Percentiles rank a stretch among this genome's conserved stretches.
Evolutionary conservation across 2,329 filamentous ascomycete species (phyloP).

Genomic region (Plenodomus lindquistii): DNA sequence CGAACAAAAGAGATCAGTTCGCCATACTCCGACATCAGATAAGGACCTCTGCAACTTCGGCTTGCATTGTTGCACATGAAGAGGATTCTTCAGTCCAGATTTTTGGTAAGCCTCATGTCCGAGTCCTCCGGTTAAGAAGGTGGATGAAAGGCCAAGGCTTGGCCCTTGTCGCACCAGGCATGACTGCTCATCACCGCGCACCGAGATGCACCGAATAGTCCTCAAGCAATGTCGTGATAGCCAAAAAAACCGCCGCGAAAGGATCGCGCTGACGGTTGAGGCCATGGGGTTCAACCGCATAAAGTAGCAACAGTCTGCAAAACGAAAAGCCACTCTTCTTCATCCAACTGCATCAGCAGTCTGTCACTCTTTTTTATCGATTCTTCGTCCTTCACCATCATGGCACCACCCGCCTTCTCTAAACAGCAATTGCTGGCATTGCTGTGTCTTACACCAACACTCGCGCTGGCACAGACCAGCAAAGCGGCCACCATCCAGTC

Average conservation of each 20-base stretch:
- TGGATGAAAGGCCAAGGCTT: not conserved
- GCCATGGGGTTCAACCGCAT: not conserved
- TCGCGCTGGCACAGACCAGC: constrained; percentile 4
- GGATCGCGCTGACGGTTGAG: not conserved
- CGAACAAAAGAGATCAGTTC: not conserved
- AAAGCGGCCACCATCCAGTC: constrained; percentile 6
- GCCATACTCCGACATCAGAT: not conserved
- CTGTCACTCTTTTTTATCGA: not conserved
- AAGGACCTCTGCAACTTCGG: not conserved
- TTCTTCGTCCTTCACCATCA: not conserved
- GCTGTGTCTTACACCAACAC: not conserved
- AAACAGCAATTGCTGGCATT: not conserved
- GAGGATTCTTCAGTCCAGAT: too few relatives aligned
- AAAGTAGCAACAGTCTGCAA: not conserved
- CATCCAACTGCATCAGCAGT: not conserved
- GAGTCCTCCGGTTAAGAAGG: not conserved
- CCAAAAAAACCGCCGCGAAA: not conserved
- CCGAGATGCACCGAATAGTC: not conserved
- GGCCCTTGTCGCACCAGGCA: not conserved
- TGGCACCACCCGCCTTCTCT: not conserved
- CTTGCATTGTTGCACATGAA: too few relatives aligned
- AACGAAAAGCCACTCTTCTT: too few relatives aligned
- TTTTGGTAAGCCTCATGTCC: too few relatives aligned
- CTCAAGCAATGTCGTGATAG: not conserved
- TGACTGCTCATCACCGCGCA: not conserved